A percentile compares a stretch with the other conserved stretches of the same genome.
Conservation (phyloP, 192 early-diverging fungal genomes). For the Coemansia sp. region DNA sequence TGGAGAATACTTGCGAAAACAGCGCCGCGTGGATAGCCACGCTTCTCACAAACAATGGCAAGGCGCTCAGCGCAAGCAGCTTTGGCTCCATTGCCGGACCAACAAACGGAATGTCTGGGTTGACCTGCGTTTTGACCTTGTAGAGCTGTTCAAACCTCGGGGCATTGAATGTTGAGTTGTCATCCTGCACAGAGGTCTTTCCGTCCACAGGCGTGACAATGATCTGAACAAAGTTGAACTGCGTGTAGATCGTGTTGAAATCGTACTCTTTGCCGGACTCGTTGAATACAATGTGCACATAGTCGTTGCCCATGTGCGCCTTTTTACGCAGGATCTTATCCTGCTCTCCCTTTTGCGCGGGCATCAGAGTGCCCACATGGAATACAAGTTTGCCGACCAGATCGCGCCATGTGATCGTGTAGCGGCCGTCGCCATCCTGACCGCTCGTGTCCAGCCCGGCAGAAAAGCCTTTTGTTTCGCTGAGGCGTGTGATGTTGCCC, state of each 20-base stretch:
- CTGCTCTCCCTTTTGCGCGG: constrained; percentile 62
- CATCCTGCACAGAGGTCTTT: constrained; percentile 58
- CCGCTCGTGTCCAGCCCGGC: constrained; percentile 83
- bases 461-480: constrained; percentile 68
- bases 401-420: constrained; percentile 79
- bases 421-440: constrained; percentile 80
- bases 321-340: constrained; percentile 91
- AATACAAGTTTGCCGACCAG: constrained; percentile 87
- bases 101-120: constrained; percentile 76
- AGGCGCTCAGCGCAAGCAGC: constrained; percentile 71
- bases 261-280: constrained; percentile 79
- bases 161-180: constrained; percentile 28
- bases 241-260: constrained; percentile 87
- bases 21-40: constrained; percentile 86
- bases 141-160: constrained; percentile 47
- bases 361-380: constrained; percentile 95
- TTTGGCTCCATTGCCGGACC: constrained; percentile 81
- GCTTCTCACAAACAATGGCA: constrained; percentile 81
- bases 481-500: constrained; percentile 71
- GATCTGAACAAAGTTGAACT: constrained; percentile 97
- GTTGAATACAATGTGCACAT: constrained; percentile 91
- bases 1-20: constrained; percentile 81
- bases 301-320: constrained; percentile 97
- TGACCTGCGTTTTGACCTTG: constrained; percentile 65
- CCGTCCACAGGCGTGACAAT: constrained; percentile 84